These are phyloP conservation scores for Hyphodiscus sp. DNA, from an alignment of 2,329 filamentous ascomycete genomes.

Conservation along the genomic window DNA sequence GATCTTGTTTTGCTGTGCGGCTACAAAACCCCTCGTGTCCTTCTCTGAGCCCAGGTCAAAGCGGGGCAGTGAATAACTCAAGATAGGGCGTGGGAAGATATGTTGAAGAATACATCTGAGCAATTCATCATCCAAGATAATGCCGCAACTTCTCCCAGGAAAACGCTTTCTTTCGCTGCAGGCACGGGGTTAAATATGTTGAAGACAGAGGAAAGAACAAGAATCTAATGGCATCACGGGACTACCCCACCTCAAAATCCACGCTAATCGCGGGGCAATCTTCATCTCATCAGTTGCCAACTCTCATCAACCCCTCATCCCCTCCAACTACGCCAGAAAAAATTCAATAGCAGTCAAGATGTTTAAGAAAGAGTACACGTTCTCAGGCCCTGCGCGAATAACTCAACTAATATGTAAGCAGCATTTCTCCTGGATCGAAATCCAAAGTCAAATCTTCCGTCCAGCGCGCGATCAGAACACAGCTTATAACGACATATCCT, in stretches of 20 bases:
- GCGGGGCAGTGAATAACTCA: no score
- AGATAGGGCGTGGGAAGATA: no score
- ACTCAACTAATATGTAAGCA: conserved; percentile 32
- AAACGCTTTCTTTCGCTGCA: no score
- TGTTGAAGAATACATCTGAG: no score
- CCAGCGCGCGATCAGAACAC: conserved; percentile 77
- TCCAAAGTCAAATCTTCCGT: conserved; percentile 97
- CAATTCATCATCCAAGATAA: no score
- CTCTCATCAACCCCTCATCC: conserved; percentile 1
- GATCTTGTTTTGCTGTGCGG: no score
- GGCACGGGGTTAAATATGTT: no score
- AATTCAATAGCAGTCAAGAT: conserved; percentile 42
- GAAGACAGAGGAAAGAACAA: no score
- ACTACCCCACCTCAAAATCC: conserved; percentile 2
- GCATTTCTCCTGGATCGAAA: conserved; percentile 71
- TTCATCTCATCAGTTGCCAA: conserved; percentile 2
- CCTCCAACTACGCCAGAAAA: conserved; percentile 4
- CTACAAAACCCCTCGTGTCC: no score
- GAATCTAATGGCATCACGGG: neutral
- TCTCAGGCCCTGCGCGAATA: conserved; percentile 2
- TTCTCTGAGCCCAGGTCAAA: no score
- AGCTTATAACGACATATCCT: conserved; percentile 79
- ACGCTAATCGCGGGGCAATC: neutral
- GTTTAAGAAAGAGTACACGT: conserved; percentile 83
- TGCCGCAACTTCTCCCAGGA: no score